Conservation (phyloP, 169 alveolate genomes). For the Plasmodium berghei region DNA sequence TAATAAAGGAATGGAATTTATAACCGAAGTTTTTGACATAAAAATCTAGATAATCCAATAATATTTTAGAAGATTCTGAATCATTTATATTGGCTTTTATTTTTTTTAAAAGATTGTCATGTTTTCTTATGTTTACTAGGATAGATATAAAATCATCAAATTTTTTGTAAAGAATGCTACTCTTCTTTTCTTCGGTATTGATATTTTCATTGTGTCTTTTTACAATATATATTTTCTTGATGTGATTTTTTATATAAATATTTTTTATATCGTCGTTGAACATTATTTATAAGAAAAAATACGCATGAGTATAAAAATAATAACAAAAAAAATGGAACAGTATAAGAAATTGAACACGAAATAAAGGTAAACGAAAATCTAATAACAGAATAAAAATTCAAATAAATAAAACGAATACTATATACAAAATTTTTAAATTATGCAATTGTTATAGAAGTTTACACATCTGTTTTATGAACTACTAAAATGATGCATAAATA, state of each 20-base stretch:
- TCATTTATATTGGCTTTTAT: constrained; percentile 1
- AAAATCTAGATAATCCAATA: constrained; percentile 48
- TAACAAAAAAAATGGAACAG: constrained; percentile 6
- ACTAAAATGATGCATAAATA: too few species aligned
- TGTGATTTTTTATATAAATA: constrained; percentile 34
- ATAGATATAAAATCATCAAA: constrained; percentile 36
- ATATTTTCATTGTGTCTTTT: constrained; percentile 52
- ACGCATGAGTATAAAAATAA: background rate
- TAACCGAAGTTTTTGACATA: constrained; percentile 44
- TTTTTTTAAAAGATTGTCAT: constrained; percentile 56
- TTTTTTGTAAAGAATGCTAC: constrained; percentile 55
- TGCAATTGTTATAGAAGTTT: constrained; percentile 2
- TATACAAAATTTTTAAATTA: constrained; percentile 12
- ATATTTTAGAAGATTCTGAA: constrained; percentile 19
- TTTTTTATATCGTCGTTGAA: constrained; percentile 44
- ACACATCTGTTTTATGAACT: background rate
- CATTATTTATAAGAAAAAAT: constrained; percentile 48
- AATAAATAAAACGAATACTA: background rate
- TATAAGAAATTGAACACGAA: background rate
- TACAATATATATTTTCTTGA: constrained; percentile 48
- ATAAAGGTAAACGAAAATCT: background rate
- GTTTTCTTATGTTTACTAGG: constrained; percentile 59
- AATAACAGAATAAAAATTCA: background rate
- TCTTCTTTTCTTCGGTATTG: constrained; percentile 30
- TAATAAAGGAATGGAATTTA: constrained; percentile 67